phyloP scores from a whole-genome alignment of 768 basidiomycete species.

The Collybia sp. region DNA sequence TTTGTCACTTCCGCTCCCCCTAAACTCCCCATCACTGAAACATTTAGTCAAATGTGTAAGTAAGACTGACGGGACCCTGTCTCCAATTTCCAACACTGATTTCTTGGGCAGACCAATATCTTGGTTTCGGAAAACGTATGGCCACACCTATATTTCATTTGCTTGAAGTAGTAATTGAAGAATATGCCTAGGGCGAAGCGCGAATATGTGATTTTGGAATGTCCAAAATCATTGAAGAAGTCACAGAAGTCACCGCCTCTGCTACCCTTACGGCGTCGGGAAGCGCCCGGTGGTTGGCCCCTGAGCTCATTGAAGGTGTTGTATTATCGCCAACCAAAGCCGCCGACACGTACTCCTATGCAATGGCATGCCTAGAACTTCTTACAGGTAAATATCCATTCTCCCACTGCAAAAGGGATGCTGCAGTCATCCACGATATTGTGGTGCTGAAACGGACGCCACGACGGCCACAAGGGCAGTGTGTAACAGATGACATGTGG shows the following conservation, averaged over 20 bases:
- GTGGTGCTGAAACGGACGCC: conserved; percentile 32
- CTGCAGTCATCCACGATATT: conserved; percentile 44
- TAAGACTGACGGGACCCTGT: conserved; percentile 3
- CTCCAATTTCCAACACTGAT: not conserved
- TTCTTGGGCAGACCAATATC: conserved; percentile 43
- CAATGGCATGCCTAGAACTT: conserved; percentile 58
- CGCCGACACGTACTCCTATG: conserved; percentile 54
- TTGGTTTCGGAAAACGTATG: conserved; percentile 47
- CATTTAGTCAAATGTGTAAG: conserved; percentile 58
- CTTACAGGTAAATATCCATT: conserved; percentile 51
- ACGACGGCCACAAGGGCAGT: conserved; percentile 32
- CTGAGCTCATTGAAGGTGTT: conserved; percentile 48
- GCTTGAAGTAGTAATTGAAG: not conserved
- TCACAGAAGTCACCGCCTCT: conserved; percentile 44
- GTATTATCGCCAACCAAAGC: conserved; percentile 35
- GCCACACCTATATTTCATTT: not conserved
- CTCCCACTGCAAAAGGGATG: conserved; percentile 42
- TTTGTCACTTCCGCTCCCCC: conserved; percentile 24
- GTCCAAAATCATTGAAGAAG: conserved; percentile 55
- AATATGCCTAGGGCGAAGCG: conserved; percentile 37
- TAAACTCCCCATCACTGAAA: conserved; percentile 3
- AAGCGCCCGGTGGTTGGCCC: conserved; percentile 57
- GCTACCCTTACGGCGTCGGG: conserved; percentile 43
- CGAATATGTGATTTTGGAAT: conserved; percentile 63
- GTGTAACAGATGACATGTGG: conserved; percentile 42